These are phyloP conservation scores for Talaromyces sp. DNA, from an alignment of 2,329 filamentous ascomycete species.

Conservation along the genomic window DNA sequence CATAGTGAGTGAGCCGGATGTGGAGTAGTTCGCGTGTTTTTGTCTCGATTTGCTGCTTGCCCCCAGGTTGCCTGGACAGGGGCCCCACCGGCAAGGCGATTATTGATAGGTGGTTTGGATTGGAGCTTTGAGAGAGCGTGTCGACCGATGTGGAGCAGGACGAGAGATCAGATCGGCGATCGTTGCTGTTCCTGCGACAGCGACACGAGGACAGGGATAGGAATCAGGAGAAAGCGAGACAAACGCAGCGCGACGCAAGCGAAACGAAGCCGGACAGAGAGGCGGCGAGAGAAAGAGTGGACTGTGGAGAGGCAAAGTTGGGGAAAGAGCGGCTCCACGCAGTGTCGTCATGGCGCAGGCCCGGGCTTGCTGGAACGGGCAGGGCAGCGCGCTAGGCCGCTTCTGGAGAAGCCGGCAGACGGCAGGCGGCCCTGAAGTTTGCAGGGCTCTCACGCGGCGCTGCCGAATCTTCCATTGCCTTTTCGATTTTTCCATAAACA, in stretches of 20 bases:
- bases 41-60: neutral
- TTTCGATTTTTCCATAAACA: neutral
- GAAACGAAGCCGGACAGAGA: neutral
- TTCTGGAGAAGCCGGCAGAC: constrained; percentile 7
- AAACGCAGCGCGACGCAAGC: neutral
- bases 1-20: constrained; percentile 3
- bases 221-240: neutral
- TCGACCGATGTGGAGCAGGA: neutral
- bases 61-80: neutral
- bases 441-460: neutral
- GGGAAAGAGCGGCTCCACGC: constrained; percentile 3
- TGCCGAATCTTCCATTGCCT: neutral
- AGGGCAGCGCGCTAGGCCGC: constrained; percentile 1
- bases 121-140: neutral
- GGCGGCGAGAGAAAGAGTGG: neutral
- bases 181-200: neutral
- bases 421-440: neutral
- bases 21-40: constrained; percentile 10
- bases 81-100: neutral
- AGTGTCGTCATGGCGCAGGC: constrained; percentile 7
- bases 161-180: neutral
- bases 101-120: neutral
- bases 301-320: neutral
- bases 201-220: neutral
- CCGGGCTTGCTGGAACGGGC: neutral